Evolutionary conservation across 139 green algal genomes (phyloP), one percentile per base, ranked within the genome.

Genomic region (Chlorella sp.): DNA sequence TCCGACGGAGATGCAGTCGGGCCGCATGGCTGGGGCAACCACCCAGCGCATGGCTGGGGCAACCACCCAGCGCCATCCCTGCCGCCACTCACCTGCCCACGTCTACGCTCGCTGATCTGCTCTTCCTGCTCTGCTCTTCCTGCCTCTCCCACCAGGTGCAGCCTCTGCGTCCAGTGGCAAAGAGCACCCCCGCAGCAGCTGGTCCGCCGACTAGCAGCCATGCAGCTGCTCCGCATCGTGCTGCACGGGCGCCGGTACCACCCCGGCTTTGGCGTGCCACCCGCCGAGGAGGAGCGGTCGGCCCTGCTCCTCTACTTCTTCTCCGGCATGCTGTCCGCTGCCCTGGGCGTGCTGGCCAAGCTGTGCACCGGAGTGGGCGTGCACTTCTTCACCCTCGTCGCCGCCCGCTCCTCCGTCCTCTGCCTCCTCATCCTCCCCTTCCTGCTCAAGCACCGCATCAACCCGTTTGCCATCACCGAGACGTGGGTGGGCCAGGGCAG

Each of bases 401-500:
- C n/a, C 15, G 81, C 57, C 7, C 81, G 81, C 53, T 73, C 48
- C 53, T 28, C 18, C 9, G n/a, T 42, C 18, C 81, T 86, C 22
- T 69, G 53, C 53, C n/a, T 69, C 18, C n/a, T 40, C 26, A 28
- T 42, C 32, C 12, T 86, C 16, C 81, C 81, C 32, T n/a, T 86
- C 53, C 81, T 86, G 81, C 30, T 40, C 28, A 40, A 39, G n/a
- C 32, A 71, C n/a, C 81, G 57, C 48, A 34, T 86, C 53, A 86
- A 86, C 81, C 81, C 81, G 0, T 86, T 86, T 53, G 81, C 18
- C 32, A 69, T 75, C 81, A 69, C 71, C 57, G 81, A 86, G 53
- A 28, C 53, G 81, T 86, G 30, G 18, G 81, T n/a, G 22, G 77
- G 22, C 2, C 21, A 7, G 73, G 15, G 32, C 48, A 61, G 2